A percentile compares a stretch with the other conserved stretches of the same genome.
phyloP scores from a whole-genome alignment of 2,329 filamentous ascomycete species.

The Phialophora macrospora region DNA sequence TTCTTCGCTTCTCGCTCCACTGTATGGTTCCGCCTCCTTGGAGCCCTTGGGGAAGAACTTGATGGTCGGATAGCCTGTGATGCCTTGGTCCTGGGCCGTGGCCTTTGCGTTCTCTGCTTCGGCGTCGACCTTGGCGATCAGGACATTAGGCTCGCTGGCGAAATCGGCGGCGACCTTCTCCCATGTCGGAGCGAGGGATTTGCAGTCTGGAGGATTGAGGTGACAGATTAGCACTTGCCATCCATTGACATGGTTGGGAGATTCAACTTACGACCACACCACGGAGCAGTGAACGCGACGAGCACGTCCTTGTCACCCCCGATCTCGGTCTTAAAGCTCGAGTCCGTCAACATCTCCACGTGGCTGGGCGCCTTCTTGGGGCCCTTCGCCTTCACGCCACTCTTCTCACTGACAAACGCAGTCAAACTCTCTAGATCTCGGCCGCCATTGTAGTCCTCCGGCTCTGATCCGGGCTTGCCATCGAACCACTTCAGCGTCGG shows the following conservation, averaged over 20 bases:
- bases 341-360: constrained; percentile 79
- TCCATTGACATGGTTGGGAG: constrained; percentile 5
- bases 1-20: constrained; percentile 74
- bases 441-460: constrained; percentile 82
- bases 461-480: constrained; percentile 79
- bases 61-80: constrained; percentile 92
- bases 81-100: constrained; percentile 73
- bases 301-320: constrained; percentile 87
- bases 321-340: constrained; percentile 75
- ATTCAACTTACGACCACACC: constrained; percentile 90
- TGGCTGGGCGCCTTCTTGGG: constrained; percentile 73
- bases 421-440: constrained; percentile 85
- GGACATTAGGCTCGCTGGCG: constrained; percentile 73
- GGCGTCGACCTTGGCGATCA: constrained; percentile 94
- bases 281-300: constrained; percentile 96
- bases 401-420: constrained; percentile 84
- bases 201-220: constrained; percentile 74
- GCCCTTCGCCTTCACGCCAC: constrained; percentile 76
- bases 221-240: constrained; percentile 1
- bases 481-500: constrained; percentile 98
- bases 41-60: constrained; percentile 94
- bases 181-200: constrained; percentile 87
- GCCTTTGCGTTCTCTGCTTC: constrained; percentile 85
- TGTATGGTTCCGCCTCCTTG: constrained; percentile 72
- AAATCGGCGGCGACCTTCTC: constrained; percentile 85